Evolutionary conservation across 345 rosid genomes (phyloP).

Genomic region (Murraya koenigii): DNA sequence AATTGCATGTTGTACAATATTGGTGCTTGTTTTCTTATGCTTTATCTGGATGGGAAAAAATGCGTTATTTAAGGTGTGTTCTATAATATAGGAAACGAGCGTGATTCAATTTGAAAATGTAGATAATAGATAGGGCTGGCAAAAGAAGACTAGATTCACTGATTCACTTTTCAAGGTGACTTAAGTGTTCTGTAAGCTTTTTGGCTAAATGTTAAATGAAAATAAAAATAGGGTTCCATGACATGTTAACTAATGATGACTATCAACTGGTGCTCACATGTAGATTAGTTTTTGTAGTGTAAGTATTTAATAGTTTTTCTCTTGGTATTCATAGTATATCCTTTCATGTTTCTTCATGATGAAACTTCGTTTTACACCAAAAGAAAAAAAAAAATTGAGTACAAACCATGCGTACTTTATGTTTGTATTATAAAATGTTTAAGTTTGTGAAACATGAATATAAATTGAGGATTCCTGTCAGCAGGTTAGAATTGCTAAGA

Average conservation of each 20-base stretch:
- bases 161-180: neutral
- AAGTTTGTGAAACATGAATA: conserved; percentile 13
- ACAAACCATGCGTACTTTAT: neutral
- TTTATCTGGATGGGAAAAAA: neutral
- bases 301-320: neutral
- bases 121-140: neutral
- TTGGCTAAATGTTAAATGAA: neutral
- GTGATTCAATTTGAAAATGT: neutral
- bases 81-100: neutral
- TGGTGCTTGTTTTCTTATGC: neutral
- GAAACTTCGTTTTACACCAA: neutral
- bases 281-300: neutral
- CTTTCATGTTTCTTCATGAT: neutral
- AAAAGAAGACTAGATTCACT: neutral
- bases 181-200: neutral
- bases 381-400: too few relatives aligned
- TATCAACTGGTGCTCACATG: neutral
- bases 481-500: conserved; percentile 34
- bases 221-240: neutral
- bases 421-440: neutral
- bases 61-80: neutral
- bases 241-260: neutral
- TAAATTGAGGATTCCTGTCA: conserved; percentile 26
- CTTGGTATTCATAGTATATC: neutral
- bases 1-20: neutral